These are phyloP conservation scores for Zygosaccharomyces rouxii DNA, from an alignment of 805 yeast genomes.

Conservation along the genomic window DNA sequence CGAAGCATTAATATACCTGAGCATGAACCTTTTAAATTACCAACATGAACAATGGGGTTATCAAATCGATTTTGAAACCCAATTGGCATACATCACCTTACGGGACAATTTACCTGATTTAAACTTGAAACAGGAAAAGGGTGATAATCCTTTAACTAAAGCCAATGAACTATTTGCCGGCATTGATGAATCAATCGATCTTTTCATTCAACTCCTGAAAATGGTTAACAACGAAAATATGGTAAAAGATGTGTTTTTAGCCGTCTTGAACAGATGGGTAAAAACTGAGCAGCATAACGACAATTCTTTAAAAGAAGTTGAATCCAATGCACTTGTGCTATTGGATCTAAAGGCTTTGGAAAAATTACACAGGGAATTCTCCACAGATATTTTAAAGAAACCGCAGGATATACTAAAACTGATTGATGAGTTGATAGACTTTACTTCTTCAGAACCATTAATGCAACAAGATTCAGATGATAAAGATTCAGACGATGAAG, in stretches of 20 bases:
- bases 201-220: conserved; percentile 43
- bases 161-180: conserved; percentile 34
- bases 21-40: conserved; percentile 32
- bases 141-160: conserved; percentile 12
- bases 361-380: conserved; percentile 51
- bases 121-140: conserved; percentile 1
- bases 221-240: conserved; percentile 45
- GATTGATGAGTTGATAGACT: conserved; percentile 40
- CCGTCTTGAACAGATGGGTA: conserved; percentile 60
- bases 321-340: conserved; percentile 51
- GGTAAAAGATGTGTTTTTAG: conserved; percentile 45
- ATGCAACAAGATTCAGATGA: conserved; percentile 31
- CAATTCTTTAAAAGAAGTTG: conserved; percentile 18
- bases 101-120: conserved; percentile 5
- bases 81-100: conserved; percentile 33
- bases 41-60: conserved; percentile 38
- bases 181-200: conserved; percentile 43
- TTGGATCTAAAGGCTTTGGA: conserved; percentile 65
- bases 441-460: conserved; percentile 12
- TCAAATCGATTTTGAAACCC: conserved; percentile 35
- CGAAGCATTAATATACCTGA: conserved; percentile 24
- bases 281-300: not conserved
- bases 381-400: conserved; percentile 41
- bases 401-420: conserved; percentile 55
- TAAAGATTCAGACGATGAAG: conserved; percentile 24